Evolutionary conservation across 1,139 yeast species (phyloP), one percentile per base, ranked within the genome.

Genomic region (Zygosaccharomyces sapae): DNA sequence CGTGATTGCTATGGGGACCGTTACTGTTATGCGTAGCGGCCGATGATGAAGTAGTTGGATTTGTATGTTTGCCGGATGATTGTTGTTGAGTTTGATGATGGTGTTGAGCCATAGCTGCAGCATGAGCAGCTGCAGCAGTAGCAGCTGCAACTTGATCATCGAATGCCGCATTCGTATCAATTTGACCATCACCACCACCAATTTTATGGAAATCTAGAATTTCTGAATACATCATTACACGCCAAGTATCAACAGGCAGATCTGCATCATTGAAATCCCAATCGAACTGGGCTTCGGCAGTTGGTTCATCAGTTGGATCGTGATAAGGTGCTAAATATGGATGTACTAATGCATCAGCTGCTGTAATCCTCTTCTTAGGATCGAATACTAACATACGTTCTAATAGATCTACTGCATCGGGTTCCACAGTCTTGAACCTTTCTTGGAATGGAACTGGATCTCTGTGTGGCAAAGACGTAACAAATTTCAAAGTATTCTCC

Each of bases 251-350:
- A 19, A 92, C 95, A 1, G 98, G 97, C 60, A 92, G 76, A 69
- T 92, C 98, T 0, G 97, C 97, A 62, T 94, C 97, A 67, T 92
- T 92, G 69, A 92, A 92, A 62, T 95, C 85, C 99, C 99, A 92
- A 70, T 92, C 98, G 62, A 92, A 92, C 67, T 86, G 86, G 55
- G 83, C 86, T 45, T 83, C 89, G 43, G 98, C 96, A 4, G 80
- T 84, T 0, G 99, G 99, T 70, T 92, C 99, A 69, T 92, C 99
- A 4, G 92, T 80, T 25, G 97, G 96, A 64, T 94, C 98, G 67
- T 92, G 98, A 70, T 92, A 94, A n/a, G 96, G 96, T 40, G 90
- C 89, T 72, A 94, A 74, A 69, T 92, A 92, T 13, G 94, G 94
- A 67, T 94, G 98, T 10, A 83, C 78, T 60, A 92, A 75, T 1